Base-by-base conservation (phyloP, 2,329 filamentous ascomycete species). In the Penicillium palitans region DNA sequence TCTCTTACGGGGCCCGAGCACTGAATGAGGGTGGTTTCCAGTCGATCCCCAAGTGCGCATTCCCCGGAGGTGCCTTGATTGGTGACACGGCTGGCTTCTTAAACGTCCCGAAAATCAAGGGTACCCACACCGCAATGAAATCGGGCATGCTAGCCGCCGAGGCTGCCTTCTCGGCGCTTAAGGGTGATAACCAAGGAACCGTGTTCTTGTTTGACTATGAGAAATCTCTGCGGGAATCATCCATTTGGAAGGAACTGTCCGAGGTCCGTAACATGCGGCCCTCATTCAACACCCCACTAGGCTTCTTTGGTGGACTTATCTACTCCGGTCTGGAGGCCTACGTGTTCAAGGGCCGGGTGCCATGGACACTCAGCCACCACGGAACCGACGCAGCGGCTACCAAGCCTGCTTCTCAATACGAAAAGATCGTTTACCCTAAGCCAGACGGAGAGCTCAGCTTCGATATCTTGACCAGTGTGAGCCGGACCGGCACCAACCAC, bases 31-130 rank as follows among this genome's bases (percentile, higher is more conserved):
- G 95, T 62, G 95, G 95, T 25, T 97, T 96, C 78, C 95, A 99
- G 79, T 96, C 92, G 3, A 97, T 99, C 68, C 95, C 95, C 56
- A 97, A 97, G 77, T 92, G 95, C 49, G 90, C 93, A 24, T 99
- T 99, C 78, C 95, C 95, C 25, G 95, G 95, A 60, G 95, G 95
- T 58, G 95, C 95, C 47, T 81, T 99, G 45, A 96, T 99, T 66
- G 95, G 95, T 55, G 95, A 99, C 77, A 96, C 93, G 19, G 95
- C 95, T 29, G 95, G 95, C 6, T 96, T 99, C 72, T 83, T 99
- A 76, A 99, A 99, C 71, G 90, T 99, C 17, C 95, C 95, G 64
- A 99, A 99, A 81, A 91, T 99, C 77, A 99, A 99, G 80, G 95
- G 95, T 58, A 97, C 93, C 0, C 95, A 99, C 77, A 97, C 95